Evolutionary conservation across 164 flowering plant species (phyloP), one percentile per base, ranked within the genome.

Genomic region (Berberis vulgaris): DNA sequence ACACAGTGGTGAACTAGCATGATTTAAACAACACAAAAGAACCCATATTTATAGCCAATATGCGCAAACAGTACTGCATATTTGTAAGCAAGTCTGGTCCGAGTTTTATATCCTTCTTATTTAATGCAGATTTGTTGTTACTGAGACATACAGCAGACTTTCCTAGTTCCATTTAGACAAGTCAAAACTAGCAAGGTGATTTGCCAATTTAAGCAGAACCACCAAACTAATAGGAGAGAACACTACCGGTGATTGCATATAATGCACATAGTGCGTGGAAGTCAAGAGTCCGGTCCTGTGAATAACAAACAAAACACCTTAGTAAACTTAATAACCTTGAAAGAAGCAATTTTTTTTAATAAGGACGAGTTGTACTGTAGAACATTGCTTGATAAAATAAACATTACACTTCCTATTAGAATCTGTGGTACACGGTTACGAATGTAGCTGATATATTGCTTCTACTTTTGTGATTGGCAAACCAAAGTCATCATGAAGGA

Each of bases 201-300:
- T 46, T 5, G 49, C 6, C 49, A 8, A 46, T 5, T 46, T 8
- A 46, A 46, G 8, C 5, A 5, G 49, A 46, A 46, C 8, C 8
- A 46, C 8, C 49, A 5, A 5, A 46, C 49, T 5, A 5, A 5
- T 5, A 5, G 49, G 0, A 55, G 6, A 41, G 10, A 47, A 42
- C 8, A 57, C 60, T 86, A 94, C 98, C 98, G 41, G 98, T 90
- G 63, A 94, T 84, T 54, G 98, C 96, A 74, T 94, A 94, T 3
- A 94, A 64, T 59, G 98, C 98, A 80, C 97, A 90, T 56, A 94
- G 67, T 12, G 76, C 81, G 45, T 78, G 74, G 62, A 94, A 94
- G 69, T 94, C 98, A 11, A 94, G 89, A 60, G 97, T 88, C 5
- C 98, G 88, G 71, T 94, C 98, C 97, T 92, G 93, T 65, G 64